A percentile compares a stretch with the other conserved stretches of the same genome.
Evolutionary conservation across 208 protist genomes (phyloP).

Genomic region (Trichomonas tenax): DNA sequence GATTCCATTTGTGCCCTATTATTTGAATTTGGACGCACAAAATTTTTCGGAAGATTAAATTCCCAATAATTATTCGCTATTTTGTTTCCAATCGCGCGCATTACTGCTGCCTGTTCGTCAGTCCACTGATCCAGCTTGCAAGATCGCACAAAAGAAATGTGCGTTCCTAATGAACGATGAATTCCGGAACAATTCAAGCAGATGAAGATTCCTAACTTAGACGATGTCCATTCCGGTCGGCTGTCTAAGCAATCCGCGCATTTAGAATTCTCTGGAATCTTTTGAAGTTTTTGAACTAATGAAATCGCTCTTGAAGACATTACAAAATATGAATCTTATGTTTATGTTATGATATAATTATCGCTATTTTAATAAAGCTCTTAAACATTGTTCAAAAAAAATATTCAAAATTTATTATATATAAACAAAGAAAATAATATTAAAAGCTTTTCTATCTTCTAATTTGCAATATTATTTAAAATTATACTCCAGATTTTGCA

Average conservation of each 20-base stretch:
- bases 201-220: conserved; percentile 49
- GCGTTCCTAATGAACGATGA: conserved; percentile 48
- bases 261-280: conserved; percentile 27
- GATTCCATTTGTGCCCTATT: background rate
- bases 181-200: conserved; percentile 49
- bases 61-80: background rate
- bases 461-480: no score
- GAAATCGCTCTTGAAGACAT: background rate
- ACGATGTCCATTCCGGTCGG: conserved; percentile 29
- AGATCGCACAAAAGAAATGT: conserved; percentile 44
- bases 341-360: no score
- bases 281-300: background rate
- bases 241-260: conserved; percentile 29
- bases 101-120: conserved; percentile 22
- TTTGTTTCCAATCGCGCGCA: conserved; percentile 19
- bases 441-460: no score
- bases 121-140: conserved; percentile 43
- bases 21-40: background rate
- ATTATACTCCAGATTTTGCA: no score
- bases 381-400: no score
- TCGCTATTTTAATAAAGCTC: no score
- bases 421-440: no score
- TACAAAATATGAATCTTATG: no score
- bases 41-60: background rate
- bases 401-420: no score